Conservation (phyloP, 169 alveolate genomes). For the Plasmodium yoelii region DNA sequence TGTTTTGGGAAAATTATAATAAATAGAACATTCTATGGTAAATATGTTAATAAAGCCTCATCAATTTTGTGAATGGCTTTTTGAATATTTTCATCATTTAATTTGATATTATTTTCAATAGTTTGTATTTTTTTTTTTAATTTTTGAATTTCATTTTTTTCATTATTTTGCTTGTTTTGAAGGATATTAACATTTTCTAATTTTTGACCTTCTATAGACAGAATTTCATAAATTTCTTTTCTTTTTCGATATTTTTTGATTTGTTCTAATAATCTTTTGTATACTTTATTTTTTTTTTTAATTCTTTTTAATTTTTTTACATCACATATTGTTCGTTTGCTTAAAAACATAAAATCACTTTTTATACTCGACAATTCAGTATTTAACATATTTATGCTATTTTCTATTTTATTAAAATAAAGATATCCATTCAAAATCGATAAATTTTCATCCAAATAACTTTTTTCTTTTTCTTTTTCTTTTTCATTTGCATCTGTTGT, state of each 20-base stretch:
- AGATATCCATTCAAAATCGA: conserved; percentile 60
- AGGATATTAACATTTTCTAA: conserved; percentile 57
- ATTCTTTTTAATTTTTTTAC: conserved; percentile 21
- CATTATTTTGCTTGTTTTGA: conserved; percentile 39
- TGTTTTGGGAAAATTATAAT: not conserved
- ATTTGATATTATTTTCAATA: conserved; percentile 22
- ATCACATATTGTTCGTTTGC: conserved; percentile 40
- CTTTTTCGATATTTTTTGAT: conserved; percentile 41
- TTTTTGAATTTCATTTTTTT: conserved; percentile 29
- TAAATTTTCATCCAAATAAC: conserved; percentile 20
- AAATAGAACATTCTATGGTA: not conserved
- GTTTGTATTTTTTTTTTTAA: conserved; percentile 45
- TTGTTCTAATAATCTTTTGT: conserved; percentile 28
- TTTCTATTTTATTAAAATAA: conserved; percentile 35
- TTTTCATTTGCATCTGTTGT: not conserved
- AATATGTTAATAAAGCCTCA: conserved; percentile 23
- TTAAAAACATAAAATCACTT: conserved; percentile 46
- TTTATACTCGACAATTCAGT: conserved; percentile 44
- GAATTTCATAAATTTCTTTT: conserved; percentile 55
- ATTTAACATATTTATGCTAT: conserved; percentile 45
- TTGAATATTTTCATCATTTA: conserved; percentile 38
- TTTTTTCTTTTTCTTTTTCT: conserved; percentile 1
- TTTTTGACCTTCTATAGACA: conserved; percentile 38
- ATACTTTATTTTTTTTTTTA: conserved; percentile 62
- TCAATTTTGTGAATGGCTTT: conserved; percentile 46